Evolutionary conservation across 192 early-diverging fungal genomes (phyloP).

Genomic region (Mortierella antarctica): DNA sequence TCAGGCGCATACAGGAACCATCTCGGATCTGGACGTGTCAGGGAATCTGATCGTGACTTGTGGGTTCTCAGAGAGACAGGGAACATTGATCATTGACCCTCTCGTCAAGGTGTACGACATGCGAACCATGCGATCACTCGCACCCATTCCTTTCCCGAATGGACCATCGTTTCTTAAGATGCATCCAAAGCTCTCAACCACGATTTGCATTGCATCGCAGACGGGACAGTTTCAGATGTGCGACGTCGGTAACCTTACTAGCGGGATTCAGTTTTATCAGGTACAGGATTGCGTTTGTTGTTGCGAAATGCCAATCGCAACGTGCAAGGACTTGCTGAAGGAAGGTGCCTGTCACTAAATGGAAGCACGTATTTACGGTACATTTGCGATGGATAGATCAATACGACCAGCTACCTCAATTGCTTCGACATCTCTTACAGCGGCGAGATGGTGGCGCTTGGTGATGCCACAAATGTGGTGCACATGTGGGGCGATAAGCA

Average conservation of each 20-base stretch:
- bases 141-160: constrained; percentile 75
- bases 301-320: background rate
- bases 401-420: constrained; percentile 71
- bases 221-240: constrained; percentile 78
- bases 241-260: constrained; percentile 65
- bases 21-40: constrained; percentile 80
- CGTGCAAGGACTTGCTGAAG: too few species aligned
- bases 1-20: constrained; percentile 79
- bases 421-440: constrained; percentile 83
- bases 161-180: constrained; percentile 77
- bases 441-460: constrained; percentile 81
- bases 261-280: constrained; percentile 64
- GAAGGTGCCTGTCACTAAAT: too few species aligned
- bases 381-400: constrained; percentile 52
- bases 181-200: constrained; percentile 75
- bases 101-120: constrained; percentile 89
- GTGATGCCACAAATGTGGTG: constrained; percentile 80
- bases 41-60: constrained; percentile 81
- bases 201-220: constrained; percentile 72
- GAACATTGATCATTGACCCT: constrained; percentile 75
- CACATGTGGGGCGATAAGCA: constrained; percentile 82
- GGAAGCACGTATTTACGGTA: background rate
- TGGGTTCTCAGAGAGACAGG: constrained; percentile 74
- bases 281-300: background rate
- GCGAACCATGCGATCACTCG: constrained; percentile 73